These are phyloP conservation scores for Trifolium fragiferum DNA, from an alignment of 306 rosid species.

Conservation along the genomic window DNA sequence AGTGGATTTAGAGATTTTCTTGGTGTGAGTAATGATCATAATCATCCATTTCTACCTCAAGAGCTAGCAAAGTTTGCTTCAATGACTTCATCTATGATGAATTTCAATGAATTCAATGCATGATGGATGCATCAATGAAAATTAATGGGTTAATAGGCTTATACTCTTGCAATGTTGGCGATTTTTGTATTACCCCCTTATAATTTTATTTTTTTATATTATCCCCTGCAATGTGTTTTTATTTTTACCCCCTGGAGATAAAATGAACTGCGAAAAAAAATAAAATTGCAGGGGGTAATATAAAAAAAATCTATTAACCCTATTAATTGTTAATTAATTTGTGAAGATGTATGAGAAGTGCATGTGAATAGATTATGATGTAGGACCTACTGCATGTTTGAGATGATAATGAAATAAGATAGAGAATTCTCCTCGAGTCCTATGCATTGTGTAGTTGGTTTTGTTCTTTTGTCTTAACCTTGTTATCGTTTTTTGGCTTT, in stretches of 20 bases:
- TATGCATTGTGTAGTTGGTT: conserved; percentile 49
- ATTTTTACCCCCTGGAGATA: too few relatives aligned
- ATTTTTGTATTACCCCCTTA: too few relatives aligned
- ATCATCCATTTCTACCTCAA: conserved; percentile 54
- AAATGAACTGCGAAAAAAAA: too few relatives aligned
- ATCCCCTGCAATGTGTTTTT: too few relatives aligned
- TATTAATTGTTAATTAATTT: neutral
- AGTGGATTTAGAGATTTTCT: conserved; percentile 59
- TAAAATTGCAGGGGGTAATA: too few relatives aligned
- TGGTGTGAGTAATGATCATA: conserved; percentile 50
- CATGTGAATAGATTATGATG: neutral
- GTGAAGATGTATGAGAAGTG: neutral
- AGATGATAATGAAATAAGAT: conserved; percentile 45
- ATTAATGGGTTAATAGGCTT: too few relatives aligned
- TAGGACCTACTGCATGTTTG: conserved; percentile 54
- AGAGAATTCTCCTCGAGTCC: conserved; percentile 47
- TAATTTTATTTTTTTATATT: too few relatives aligned
- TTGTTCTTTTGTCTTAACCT: conserved; percentile 41
- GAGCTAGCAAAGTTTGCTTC: conserved; percentile 70
- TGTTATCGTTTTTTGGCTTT: conserved; percentile 46
- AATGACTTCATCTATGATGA: conserved; percentile 57
- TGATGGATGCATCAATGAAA: conserved; percentile 50
- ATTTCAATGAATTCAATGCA: conserved; percentile 63
- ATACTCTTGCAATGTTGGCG: too few relatives aligned
- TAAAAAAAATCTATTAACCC: too few relatives aligned